Evolutionary conservation across 257 asterid species (phyloP).

Genomic region (Solanum sparsipilum): DNA sequence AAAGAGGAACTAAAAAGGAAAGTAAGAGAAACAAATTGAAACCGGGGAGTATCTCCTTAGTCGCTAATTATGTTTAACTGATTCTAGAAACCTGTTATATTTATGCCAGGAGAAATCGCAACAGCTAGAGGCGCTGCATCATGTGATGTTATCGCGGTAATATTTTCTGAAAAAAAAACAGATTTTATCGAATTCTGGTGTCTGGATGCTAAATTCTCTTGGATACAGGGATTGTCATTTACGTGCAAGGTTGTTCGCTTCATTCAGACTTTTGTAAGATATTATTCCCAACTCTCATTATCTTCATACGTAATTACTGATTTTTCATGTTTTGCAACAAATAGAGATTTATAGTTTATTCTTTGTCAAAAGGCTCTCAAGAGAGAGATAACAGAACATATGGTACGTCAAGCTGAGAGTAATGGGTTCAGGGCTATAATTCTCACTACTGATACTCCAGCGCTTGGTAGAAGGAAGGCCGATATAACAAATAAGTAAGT

Average conservation of each 20-base stretch:
- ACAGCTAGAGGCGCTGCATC: slow-evolving; percentile 55
- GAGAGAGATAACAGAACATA: slow-evolving; percentile 34
- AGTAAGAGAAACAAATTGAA: neutral
- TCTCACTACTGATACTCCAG: slow-evolving; percentile 51
- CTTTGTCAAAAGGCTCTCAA: slow-evolving; percentile 23
- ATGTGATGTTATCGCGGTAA: slow-evolving; percentile 44
- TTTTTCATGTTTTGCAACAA: neutral
- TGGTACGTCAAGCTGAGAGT: slow-evolving; percentile 54
- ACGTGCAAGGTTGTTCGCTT: slow-evolving; percentile 40
- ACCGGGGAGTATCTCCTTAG: neutral
- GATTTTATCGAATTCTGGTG: neutral
- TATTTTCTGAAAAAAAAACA: neutral
- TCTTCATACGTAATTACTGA: neutral
- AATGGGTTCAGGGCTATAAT: slow-evolving; percentile 54
- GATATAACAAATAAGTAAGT: slow-evolving; percentile 48
- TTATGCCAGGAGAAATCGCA: slow-evolving; percentile 44
- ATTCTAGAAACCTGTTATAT: neutral
- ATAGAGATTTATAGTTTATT: neutral
- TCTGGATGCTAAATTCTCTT: neutral
- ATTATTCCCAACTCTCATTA: neutral
- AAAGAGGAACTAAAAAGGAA: neutral
- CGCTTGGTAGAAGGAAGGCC: slow-evolving; percentile 47
- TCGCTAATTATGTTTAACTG: neutral
- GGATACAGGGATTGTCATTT: slow-evolving; percentile 35
- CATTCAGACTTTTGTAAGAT: slow-evolving; percentile 42